Evolutionary conservation across 2,329 filamentous ascomycete species (phyloP), one percentile per base, ranked within the genome.

Genomic region (Thelonectria rubi): DNA sequence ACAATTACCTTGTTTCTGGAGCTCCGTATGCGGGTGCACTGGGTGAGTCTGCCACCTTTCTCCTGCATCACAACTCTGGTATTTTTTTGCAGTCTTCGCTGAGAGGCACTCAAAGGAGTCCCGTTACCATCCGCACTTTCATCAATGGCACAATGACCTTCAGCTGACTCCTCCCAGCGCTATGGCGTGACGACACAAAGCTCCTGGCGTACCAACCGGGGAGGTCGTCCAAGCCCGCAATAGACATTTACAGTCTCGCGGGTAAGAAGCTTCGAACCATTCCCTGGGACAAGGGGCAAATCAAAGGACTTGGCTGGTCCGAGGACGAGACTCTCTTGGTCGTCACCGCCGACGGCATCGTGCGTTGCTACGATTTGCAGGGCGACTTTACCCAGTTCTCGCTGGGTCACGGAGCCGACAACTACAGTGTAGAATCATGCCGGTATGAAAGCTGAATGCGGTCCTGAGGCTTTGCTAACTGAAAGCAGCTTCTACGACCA

Each of bases 321-420:
- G 94, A 97, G 72, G 93, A 97, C 67, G 95, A 99, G 82, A 91
- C 91, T 74, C 84, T 99, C 48, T 81, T 99, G 4, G 91, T 97
- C 0, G 88, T 98, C 53, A 92, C 93, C 10, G 87, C 91, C 55
- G 94, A 99, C 73, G 95, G 95, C 21, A 94, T 89, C 1, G 94
- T 98, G 45, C 86, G 94, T 62, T 95, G 93, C 76, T 97, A 93
- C 75, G 92, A 95, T 72, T 81, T 99, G n/a, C 91, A 97, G 75
- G 92, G 91, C 64, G 94, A 98, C 74, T 99, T 99, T 74, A 92
- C 90, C 15, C 94, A 97, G 60, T 99, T 98, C 77, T 94, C 92
- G 1, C 82, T 99, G 0, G 95, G 94, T 55, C 90, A 96, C 76
- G 92, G 92, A 21, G 90, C 94, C 21, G 95, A 98, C 71, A 92